Evolutionary conservation across 192 early-diverging fungal species (phyloP).

Genomic region (Pilaira anomala): DNA sequence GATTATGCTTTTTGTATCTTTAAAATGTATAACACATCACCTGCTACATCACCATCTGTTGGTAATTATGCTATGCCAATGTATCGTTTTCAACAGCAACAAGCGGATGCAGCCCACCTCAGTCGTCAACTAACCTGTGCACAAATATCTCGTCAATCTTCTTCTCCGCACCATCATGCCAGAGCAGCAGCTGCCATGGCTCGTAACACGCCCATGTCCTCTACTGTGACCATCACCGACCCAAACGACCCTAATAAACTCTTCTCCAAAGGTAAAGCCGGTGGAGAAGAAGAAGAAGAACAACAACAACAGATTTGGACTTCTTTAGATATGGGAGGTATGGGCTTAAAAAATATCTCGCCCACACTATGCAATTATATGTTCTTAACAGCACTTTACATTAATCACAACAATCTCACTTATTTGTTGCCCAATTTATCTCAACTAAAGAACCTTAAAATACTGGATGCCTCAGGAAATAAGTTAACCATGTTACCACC

Average conservation of each 20-base stretch:
- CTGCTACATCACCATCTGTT: constrained; percentile 12
- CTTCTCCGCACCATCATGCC: constrained; percentile 87
- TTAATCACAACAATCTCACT: constrained; percentile 94
- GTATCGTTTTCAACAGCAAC: constrained; percentile 7
- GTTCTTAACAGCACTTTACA: constrained; percentile 89
- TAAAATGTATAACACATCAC: constrained; percentile 1
- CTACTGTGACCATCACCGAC: constrained; percentile 54
- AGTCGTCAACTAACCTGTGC: constrained; percentile 73
- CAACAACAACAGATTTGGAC: constrained; percentile 79
- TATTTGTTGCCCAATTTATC: constrained; percentile 69
- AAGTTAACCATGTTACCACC: constrained; percentile 76
- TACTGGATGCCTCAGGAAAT: constrained; percentile 90
- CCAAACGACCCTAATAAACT: constrained; percentile 53
- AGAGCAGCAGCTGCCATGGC: constrained; percentile 82
- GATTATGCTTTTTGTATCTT: no score
- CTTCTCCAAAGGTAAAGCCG: constrained; percentile 13
- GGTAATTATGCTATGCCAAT: constrained; percentile 3
- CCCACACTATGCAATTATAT: constrained; percentile 72
- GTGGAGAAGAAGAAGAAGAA: constrained; percentile 4
- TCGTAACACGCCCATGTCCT: constrained; percentile 50
- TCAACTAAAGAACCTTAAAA: constrained; percentile 61
- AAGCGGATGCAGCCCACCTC: constrained; percentile 46
- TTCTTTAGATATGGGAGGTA: constrained; percentile 90
- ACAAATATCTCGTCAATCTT: constrained; percentile 69
- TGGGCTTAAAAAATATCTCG: constrained; percentile 83